Evolutionary conservation across 2,329 filamentous ascomycete species (phyloP).

Genomic region (Dothistroma septosporum): DNA sequence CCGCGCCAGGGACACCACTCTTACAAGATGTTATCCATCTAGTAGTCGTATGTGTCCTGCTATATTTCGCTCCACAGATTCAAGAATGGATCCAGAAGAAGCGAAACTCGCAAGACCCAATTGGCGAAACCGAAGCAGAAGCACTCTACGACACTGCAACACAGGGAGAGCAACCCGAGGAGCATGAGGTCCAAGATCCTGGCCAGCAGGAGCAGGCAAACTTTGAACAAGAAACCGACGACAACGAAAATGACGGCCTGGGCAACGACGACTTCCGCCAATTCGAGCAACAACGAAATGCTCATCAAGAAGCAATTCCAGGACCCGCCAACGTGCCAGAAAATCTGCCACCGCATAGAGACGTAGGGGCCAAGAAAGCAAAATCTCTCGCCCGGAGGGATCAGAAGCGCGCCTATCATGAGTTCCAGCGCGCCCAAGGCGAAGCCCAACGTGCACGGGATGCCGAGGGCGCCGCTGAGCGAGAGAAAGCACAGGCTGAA

Average conservation of each 20-base stretch:
- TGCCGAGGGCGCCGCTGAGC: slow-evolving; percentile 42
- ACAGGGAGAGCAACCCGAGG: not conserved
- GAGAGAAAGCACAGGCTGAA: slow-evolving; percentile 40
- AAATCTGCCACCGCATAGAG: slow-evolving; percentile 19
- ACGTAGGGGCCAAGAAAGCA: slow-evolving; percentile 49
- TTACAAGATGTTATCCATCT: slow-evolving; percentile 47
- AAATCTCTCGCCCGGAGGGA: slow-evolving; percentile 46
- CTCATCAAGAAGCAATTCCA: slow-evolving; percentile 13
- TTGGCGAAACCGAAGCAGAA: not conserved
- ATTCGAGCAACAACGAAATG: slow-evolving; percentile 7
- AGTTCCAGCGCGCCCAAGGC: slow-evolving; percentile 48
- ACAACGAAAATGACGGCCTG: not conserved
- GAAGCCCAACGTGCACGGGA: slow-evolving; percentile 44
- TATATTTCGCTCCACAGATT: slow-evolving; percentile 48
- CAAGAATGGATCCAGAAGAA: slow-evolving; percentile 35
- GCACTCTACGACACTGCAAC: slow-evolving; percentile 2
- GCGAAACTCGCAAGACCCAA: not conserved
- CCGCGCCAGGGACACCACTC: slow-evolving; percentile 45
- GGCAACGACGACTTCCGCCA: slow-evolving; percentile 4
- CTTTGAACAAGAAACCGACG: slow-evolving; percentile 1
- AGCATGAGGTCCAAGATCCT: not conserved
- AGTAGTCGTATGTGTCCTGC: slow-evolving; percentile 39
- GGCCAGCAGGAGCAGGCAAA: slow-evolving; percentile 1
- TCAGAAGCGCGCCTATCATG: slow-evolving; percentile 44
- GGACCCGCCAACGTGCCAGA: slow-evolving; percentile 34